Base-by-base conservation (phyloP, 306 rosid genomes). In the Quillaja saponaria region DNA sequence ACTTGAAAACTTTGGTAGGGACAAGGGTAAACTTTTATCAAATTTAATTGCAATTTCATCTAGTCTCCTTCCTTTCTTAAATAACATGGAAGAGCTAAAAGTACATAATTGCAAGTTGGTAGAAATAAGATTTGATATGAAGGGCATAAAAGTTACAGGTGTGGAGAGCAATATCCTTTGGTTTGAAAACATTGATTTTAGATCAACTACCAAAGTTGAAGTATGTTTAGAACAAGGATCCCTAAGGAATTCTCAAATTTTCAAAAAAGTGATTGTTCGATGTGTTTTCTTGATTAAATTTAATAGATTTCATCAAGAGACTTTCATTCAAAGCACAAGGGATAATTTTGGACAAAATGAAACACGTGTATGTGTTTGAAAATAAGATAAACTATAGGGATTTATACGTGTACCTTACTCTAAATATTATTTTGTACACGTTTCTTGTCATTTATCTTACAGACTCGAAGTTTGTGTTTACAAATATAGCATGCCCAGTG, bases 201-300 rank as follows among this genome's bases (percentile, higher is more conserved):
- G 0, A 1, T 0, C 6, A 1, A 13, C 14, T 71, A 25, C 49
- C 70, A 10, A 55, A n/a, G 40, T 20, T 71, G 1, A 71, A 63
- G 13, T 20, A 55, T 21, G 41, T 63, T 11, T 45, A 63, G 76
- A 52, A 38, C 13, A 19, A 37, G 3, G 61, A 53, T 35, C 50
- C 61, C 16, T 3, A 44, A 13, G 21, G 40, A 44, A 61, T 37
- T 10, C 17, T 52, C 49, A n/a, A 25, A 21, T 37, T n/a, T 55
- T 71, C 1, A 0, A 13, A 4, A 3, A 6, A 13, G 13, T 63
- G 10, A 0, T 14, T 4, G 70, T 42, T 5, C n/a, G n/a, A n/a
- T n/a, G n/a, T n/a, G n/a, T n/a, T n/a, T n/a, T n/a, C n/a, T n/a
- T n/a, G n/a, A n/a, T n/a, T n/a, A n/a, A n/a, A n/a, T n/a, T n/a